Evolutionary conservation across 441 rosid species (phyloP).

Genomic region (Biscutella auriculata): DNA sequence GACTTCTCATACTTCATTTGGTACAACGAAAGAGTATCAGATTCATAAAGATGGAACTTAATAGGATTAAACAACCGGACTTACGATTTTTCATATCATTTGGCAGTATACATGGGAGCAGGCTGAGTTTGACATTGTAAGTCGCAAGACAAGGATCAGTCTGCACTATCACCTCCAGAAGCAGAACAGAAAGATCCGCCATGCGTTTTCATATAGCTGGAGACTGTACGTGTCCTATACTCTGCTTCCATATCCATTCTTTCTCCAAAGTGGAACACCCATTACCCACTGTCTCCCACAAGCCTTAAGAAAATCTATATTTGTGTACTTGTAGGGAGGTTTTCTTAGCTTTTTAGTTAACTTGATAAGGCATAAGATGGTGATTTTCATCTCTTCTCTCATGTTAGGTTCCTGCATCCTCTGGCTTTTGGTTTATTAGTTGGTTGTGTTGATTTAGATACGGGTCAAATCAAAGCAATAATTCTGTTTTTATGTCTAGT

Average conservation of each 20-base stretch:
- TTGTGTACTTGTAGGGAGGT: background rate
- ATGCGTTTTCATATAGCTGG: constrained; percentile 86
- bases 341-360: background rate
- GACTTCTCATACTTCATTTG: background rate
- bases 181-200: constrained; percentile 66
- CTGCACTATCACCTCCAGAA: constrained; percentile 71
- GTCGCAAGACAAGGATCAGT: constrained; percentile 73
- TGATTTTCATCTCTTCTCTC: background rate
- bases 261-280: background rate
- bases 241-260: background rate
- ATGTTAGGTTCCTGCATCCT: background rate
- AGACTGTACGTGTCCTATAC: constrained; percentile 48
- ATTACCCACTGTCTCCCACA: background rate
- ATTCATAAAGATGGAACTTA: background rate
- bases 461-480: background rate
- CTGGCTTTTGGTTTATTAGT: background rate
- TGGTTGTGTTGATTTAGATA: background rate
- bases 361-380: background rate
- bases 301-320: background rate
- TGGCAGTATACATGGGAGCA: constrained; percentile 87
- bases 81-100: background rate
- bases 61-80: background rate
- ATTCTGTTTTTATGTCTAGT: background rate
- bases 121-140: constrained; percentile 71
- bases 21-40: background rate